Base-by-base conservation (phyloP, 139 green algal species). In the Tetradesmus obliquus region DNA sequence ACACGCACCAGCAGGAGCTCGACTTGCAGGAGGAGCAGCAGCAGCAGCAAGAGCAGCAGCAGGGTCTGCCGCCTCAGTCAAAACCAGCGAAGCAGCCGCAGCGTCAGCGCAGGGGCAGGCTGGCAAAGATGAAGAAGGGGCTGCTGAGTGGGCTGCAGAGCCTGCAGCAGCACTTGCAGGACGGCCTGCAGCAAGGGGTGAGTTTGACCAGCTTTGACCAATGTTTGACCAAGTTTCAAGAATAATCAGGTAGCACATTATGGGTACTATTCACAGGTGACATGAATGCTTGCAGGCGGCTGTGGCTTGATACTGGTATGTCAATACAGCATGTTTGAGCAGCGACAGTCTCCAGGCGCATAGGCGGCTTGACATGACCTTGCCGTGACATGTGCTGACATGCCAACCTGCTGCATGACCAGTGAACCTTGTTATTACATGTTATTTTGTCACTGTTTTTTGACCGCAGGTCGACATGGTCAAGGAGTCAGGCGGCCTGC, bases 181-280 rank as follows among this genome's bases (percentile, higher is more conserved):
- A 89, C 5, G 17, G 66, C 19, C 58, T 82, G 85, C 85, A 89
- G 76, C 85, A 89, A 24, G 58, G 58, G 84, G 84, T 88, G 84
- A 81, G 84, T 45, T 3, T 5, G 17, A n/a, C 24, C 32, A 45
- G 32, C 32, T 45, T 45, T 45, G 32, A 45, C 32, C 32, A 45
- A 45, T 45, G 32, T 45, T 45, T 45, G 32, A 45, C 32, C 32
- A 45, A 45, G 32, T 45, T 45, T 45, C 32, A 45, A 45, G 32
- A 1, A 45, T 45, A 45, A 45, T 45, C 32, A 45, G 32, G 32
- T 45, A 45, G 32, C 32, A 45, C 32, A 45, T 45, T 45, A 45
- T 45, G 32, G 32, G 32, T 45, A 45, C 32, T 45, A 45, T 45
- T 45, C 32, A 45, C 32, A 45, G 32, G 32, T 45, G 32, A 45